A percentile compares a stretch with the other conserved stretches of the same genome.
Conservation (phyloP, 148 eudicot genomes). For the Vaccinium macrocarpon region DNA sequence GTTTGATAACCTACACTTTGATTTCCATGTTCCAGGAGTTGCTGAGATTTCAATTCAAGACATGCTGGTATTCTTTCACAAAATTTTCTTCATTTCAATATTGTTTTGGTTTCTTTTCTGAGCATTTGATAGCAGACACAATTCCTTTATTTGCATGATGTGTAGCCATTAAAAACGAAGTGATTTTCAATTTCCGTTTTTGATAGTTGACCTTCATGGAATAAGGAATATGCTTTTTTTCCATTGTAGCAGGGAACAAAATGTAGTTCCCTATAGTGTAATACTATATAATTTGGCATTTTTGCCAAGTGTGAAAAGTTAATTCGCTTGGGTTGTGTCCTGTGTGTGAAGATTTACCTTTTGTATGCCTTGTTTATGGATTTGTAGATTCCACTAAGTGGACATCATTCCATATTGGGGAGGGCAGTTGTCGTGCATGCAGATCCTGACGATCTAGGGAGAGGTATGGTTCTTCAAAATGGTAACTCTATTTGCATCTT, state of each 20-base stretch:
- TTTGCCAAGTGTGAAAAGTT: background rate
- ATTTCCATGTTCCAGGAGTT: constrained; percentile 47
- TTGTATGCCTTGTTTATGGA: background rate
- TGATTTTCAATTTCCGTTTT: background rate
- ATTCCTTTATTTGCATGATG: background rate
- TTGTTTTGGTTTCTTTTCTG: background rate
- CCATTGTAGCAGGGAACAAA: background rate
- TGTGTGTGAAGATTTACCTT: background rate
- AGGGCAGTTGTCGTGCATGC: constrained; percentile 96
- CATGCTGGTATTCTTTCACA: constrained; percentile 43
- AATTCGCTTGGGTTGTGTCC: background rate
- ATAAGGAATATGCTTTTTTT: background rate
- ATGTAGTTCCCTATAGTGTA: background rate
- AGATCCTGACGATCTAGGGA: constrained; percentile 90
- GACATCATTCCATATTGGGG: constrained; percentile 81
- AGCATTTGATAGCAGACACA: background rate
- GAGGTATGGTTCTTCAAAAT: constrained; percentile 41
- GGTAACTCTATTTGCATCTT: background rate
- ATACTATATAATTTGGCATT: background rate
- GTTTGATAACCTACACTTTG: background rate
- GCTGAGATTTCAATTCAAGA: constrained; percentile 75
- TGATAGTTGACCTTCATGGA: background rate
- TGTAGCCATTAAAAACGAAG: background rate
- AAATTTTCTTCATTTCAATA: background rate
- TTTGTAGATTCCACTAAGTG: constrained; percentile 62